These are phyloP conservation scores for Aspergillus calidoustus DNA, from an alignment of 2,329 filamentous ascomycete genomes.

Conservation along the genomic window DNA sequence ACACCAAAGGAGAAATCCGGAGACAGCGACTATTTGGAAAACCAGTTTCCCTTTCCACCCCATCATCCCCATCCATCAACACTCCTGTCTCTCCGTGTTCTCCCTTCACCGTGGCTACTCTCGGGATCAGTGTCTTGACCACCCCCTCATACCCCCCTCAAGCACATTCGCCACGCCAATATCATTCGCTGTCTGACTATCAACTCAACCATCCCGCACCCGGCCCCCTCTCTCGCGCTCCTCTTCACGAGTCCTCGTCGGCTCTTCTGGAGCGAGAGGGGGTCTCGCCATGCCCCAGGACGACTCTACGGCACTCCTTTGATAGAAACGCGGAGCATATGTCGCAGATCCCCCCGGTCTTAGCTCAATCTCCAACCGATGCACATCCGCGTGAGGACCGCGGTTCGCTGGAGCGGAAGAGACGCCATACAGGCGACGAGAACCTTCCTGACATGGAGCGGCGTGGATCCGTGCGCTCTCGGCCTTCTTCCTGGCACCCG, in stretches of 20 bases:
- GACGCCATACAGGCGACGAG: slow-evolving; percentile 27
- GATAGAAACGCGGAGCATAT: slow-evolving; percentile 43
- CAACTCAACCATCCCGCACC: slow-evolving; percentile 28
- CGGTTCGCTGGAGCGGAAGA: slow-evolving; percentile 29
- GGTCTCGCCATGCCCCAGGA: slow-evolving; percentile 43
- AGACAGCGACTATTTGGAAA: neutral
- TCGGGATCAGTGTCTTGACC: slow-evolving; percentile 43
- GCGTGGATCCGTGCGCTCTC: slow-evolving; percentile 34
- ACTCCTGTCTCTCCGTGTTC: slow-evolving; percentile 12
- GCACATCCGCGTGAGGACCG: slow-evolving; percentile 27
- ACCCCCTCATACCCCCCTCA: slow-evolving; percentile 37
- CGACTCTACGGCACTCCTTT: slow-evolving; percentile 28
- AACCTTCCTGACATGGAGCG: slow-evolving; percentile 24
- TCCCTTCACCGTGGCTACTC: slow-evolving; percentile 46
- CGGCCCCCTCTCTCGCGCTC: slow-evolving; percentile 45
- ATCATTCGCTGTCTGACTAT: slow-evolving; percentile 36
- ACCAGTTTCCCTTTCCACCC: neutral
- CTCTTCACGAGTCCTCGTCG: slow-evolving; percentile 37
- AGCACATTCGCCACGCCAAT: slow-evolving; percentile 37
- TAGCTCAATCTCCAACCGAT: slow-evolving; percentile 37
- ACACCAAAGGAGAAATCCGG: slow-evolving; percentile 11
- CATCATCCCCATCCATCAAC: neutral
- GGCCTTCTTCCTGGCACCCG: slow-evolving; percentile 42
- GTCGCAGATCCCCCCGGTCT: slow-evolving; percentile 42
- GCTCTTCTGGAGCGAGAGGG: slow-evolving; percentile 45